Evolutionary conservation across 2,329 filamentous ascomycete genomes (phyloP), one percentile per base, ranked within the genome.

Genomic region (Dryadomyces quercivorus): DNA sequence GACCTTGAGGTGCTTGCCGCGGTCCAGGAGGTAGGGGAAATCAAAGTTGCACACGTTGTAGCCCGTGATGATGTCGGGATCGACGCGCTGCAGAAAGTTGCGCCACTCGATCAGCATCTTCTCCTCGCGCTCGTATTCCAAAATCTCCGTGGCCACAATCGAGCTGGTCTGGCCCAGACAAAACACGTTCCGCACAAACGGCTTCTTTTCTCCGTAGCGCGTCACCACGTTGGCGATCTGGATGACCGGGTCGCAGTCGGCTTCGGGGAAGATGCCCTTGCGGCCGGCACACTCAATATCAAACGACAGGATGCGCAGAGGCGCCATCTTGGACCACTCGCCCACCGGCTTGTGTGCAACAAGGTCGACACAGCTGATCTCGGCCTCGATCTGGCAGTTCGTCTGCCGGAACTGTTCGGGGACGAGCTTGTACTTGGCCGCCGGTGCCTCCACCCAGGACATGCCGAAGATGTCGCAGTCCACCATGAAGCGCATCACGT

Each of bases 21-120:
- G 82, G 55, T 95, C 88, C 12, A 98, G 76, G 0, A 98, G 79
- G 65, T 98, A 98, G 0, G 92, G 92, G 60, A 98, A 97, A 73
- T 98, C 93, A 70, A 98, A 98, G 71, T 98, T 98, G 65, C 88
- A 75, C 71, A 95, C 98, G 69, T 98, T 98, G 82, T 98, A 98
- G 48, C 93, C 93, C 54, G 94, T 98, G 64, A 98, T 95, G 60
- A 98, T 87, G 70, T 98, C 93, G 0, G 93, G 92, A 61, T 98
- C 93, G 1, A 93, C 88, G 63, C 88, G 82, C 61, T 94, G 78
- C 16, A 98, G 69, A 60, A 98, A 98, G 57, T 94, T 79, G 63
- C 87, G 84, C 93, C 93, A 98, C 45, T 84, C 82, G 70, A 85
- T 82, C n/a, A 98, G 75, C 91, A 98, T 93, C 58, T 90, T 82